Evolutionary conservation across 805 yeast species (phyloP), one percentile per base, ranked within the genome.

Genomic region (Cyberlindnera misumaiensis): DNA sequence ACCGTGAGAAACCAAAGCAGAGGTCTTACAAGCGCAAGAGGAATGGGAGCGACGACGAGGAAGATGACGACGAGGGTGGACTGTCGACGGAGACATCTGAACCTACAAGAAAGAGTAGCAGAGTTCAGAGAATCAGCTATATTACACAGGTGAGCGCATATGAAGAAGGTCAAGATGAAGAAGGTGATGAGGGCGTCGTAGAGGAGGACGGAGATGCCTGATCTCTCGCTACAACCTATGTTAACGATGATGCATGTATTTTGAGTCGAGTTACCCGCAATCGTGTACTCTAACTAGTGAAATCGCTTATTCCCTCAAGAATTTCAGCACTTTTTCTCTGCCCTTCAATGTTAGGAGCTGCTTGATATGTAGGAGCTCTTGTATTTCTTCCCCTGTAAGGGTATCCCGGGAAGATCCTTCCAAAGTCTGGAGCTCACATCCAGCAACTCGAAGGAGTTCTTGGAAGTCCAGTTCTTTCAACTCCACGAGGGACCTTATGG

Each of bases 291-390:
- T 20, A 20, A 8, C n/a, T 8, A 27, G 28, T 27, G n/a, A 11
- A 27, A 13, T 27, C 7, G 11, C 15, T 3, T 12, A 8, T 17
- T 30, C 14, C 7, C 15, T 63, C 40, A 87, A 65, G 55, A 86
- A 82, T 32, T 72, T 59, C 46, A 85, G 36, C 32, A 88, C 58
- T 34, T 73, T 71, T 4, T 77, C 85, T 47, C 73, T 72, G 1
- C 95, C 95, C 57, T 83, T 88, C 30, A 73, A 43, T 45, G 75
- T 70, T 58, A 89, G 70, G 36, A 89, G 60, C 48, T 67, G 63
- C 51, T 76, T 80, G 32, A 88, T 72, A 17, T 74, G 63, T 28
- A 65, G 43, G 20, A 84, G 63, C 36, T 79, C 79, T 4, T 61
- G 53, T 2, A 73, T 30, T 46, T 82, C 89, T 3, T 61, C 57